Percentiles rank a stretch among this genome's conserved stretches.
phyloP scores from a whole-genome alignment of 2,329 filamentous ascomycete species.

The Microdochium bolleyi region DNA sequence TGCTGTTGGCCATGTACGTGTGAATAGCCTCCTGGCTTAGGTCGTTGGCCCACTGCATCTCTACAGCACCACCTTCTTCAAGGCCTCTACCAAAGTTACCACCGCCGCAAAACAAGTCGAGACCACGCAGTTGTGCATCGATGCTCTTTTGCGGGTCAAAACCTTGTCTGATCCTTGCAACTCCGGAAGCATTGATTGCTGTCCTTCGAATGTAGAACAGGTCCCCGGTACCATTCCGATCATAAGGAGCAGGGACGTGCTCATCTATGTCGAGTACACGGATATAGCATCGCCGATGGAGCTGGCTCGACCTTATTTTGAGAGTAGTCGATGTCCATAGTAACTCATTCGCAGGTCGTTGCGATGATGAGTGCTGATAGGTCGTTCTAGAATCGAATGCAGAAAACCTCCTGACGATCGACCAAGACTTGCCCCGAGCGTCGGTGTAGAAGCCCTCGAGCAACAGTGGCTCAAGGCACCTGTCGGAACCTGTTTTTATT shows the following conservation, averaged over 20 bases:
- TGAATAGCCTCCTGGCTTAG: constrained; percentile 56
- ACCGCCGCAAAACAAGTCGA: constrained; percentile 72
- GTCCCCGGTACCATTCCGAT: constrained; percentile 56
- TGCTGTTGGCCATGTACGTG: constrained; percentile 63
- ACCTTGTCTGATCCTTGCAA: not conserved
- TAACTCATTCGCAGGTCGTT: constrained; percentile 36
- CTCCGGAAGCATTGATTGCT: constrained; percentile 15
- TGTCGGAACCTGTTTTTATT: too few species aligned
- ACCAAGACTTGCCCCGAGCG: not conserved
- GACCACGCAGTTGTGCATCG: constrained; percentile 39
- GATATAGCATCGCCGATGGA: constrained; percentile 52
- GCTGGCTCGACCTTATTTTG: constrained; percentile 23
- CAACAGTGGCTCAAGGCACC: not conserved
- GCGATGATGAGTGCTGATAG: constrained; percentile 19
- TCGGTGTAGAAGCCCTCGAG: not conserved
- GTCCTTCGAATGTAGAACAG: constrained; percentile 54
- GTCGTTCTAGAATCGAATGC: too few species aligned
- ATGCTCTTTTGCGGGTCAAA: constrained; percentile 1
- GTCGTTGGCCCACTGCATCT: constrained; percentile 63
- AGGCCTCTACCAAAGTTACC: constrained; percentile 72
- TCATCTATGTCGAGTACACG: constrained; percentile 39
- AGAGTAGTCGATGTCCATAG: constrained; percentile 20
- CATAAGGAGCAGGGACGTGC: constrained; percentile 53
- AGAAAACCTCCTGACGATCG: not conserved
- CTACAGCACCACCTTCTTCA: constrained; percentile 60